A percentile compares a stretch with the other conserved stretches of the same genome.
Conservation (phyloP, 2,329 filamentous ascomycete genomes). For the Pestalotiopsis sp. region DNA sequence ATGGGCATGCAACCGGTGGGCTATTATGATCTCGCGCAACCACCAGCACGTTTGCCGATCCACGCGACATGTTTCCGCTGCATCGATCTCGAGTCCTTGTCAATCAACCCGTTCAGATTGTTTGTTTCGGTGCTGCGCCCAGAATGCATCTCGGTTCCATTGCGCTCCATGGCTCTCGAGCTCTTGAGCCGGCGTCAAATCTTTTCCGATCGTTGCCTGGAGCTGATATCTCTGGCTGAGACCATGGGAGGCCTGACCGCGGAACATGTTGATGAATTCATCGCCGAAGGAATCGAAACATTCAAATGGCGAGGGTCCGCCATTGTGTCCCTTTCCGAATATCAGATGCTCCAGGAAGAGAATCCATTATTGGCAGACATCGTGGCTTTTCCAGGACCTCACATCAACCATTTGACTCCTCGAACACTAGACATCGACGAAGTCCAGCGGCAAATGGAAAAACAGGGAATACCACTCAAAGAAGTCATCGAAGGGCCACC, state of each 20-base stretch:
- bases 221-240: background rate
- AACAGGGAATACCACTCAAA: slow-evolving; percentile 6
- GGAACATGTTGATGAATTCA: background rate
- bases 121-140: slow-evolving; percentile 9
- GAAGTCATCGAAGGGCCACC: slow-evolving; percentile 5
- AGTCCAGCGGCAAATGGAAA: background rate
- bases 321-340: slow-evolving; percentile 2
- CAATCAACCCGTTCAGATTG: background rate
- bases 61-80: slow-evolving; percentile 6
- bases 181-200: slow-evolving; percentile 4
- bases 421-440: slow-evolving; percentile 8
- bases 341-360: background rate
- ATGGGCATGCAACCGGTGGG: slow-evolving; percentile 10
- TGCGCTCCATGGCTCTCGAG: background rate
- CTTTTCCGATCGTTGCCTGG: slow-evolving; percentile 1
- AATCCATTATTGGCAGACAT: slow-evolving; percentile 6
- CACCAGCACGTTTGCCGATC: background rate
- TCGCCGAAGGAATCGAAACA: background rate
- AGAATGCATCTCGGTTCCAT: background rate
- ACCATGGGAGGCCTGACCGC: background rate
- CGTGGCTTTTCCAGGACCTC: slow-evolving; percentile 4
- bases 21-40: slow-evolving; percentile 8
- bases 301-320: slow-evolving; percentile 7
- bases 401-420: slow-evolving; percentile 9
- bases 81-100: slow-evolving; percentile 8